Evolutionary conservation across 495 filamentous ascomycete species (phyloP).

Genomic region (Talaromyces thailandensis): DNA sequence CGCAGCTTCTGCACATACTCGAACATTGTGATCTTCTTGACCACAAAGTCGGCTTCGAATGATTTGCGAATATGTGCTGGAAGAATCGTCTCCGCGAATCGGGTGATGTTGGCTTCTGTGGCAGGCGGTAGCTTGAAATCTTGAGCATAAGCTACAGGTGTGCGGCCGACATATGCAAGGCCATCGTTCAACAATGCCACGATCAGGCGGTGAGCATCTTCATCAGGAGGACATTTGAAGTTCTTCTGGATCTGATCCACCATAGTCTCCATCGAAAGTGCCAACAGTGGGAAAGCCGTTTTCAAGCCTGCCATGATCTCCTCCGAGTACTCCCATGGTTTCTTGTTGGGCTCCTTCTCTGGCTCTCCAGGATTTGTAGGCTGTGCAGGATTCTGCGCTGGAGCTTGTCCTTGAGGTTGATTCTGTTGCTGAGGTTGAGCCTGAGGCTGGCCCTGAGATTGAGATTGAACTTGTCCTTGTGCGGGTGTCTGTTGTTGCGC

Average conservation of each 20-base stretch:
- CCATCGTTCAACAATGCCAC: constrained; percentile 94
- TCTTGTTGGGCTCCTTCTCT: constrained; percentile 47
- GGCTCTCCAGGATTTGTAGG: constrained; percentile 17
- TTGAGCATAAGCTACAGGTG: constrained; percentile 74
- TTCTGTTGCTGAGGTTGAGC: constrained; percentile 17
- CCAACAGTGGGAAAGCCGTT: constrained; percentile 90
- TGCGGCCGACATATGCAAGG: constrained; percentile 75
- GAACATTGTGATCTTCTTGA: constrained; percentile 86
- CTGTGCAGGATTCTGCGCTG: constrained; percentile 27
- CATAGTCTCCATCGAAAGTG: constrained; percentile 98
- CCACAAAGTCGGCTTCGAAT: constrained; percentile 93
- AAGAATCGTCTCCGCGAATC: constrained; percentile 93
- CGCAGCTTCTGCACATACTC: constrained; percentile 97
- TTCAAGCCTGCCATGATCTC: constrained; percentile 91
- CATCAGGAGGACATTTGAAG: constrained; percentile 96
- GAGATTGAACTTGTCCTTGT: constrained; percentile 14
- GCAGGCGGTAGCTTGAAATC: constrained; percentile 83
- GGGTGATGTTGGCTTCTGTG: constrained; percentile 91
- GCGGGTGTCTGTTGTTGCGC: constrained; percentile 10
- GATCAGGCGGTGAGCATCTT: constrained; percentile 97
- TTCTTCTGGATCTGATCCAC: constrained; percentile 96
- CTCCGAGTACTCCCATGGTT: constrained; percentile 92
- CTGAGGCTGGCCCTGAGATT: background rate
- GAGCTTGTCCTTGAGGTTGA: constrained; percentile 17
- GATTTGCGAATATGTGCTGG: constrained; percentile 85